Conservation (phyloP, 2,329 filamentous ascomycete genomes). For the Aureobasidium vineae region DNA sequence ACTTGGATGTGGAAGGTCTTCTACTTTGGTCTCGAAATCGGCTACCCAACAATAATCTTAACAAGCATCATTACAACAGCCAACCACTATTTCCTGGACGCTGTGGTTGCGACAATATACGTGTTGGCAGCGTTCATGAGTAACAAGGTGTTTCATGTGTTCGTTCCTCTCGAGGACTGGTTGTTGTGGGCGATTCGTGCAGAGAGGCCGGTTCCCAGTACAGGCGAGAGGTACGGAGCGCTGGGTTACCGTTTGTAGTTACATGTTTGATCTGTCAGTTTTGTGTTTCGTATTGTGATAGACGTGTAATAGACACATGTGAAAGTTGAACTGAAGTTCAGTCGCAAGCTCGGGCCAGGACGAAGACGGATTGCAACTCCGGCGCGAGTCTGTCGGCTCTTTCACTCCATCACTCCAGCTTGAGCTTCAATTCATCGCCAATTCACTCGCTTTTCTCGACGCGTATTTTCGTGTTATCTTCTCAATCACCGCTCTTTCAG, state of each 20-base stretch:
- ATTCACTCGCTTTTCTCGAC: background rate
- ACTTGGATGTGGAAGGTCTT: constrained; percentile 44
- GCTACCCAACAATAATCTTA: constrained; percentile 56
- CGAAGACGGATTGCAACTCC: background rate
- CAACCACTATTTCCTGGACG: constrained; percentile 59
- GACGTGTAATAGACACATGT: background rate
- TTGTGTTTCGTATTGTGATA: background rate
- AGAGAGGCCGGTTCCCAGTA: constrained; percentile 55
- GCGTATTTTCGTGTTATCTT: background rate
- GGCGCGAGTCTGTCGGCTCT: background rate
- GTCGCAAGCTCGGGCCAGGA: background rate
- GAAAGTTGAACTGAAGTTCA: background rate
- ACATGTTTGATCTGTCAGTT: background rate
- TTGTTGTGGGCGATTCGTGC: constrained; percentile 50
- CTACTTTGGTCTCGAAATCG: constrained; percentile 49
- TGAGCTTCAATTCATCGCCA: background rate
- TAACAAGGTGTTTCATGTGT: constrained; percentile 51
- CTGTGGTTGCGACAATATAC: constrained; percentile 48
- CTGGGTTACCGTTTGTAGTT: constrained; percentile 1
- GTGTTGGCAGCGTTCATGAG: constrained; percentile 48
- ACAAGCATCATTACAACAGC: constrained; percentile 59
- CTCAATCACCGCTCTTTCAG: background rate
- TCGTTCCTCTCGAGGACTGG: constrained; percentile 53
- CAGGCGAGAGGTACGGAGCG: constrained; percentile 45
- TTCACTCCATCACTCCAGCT: background rate